Conservation (phyloP, 768 basidiomycete genomes). For the Lenzites betulinus region DNA sequence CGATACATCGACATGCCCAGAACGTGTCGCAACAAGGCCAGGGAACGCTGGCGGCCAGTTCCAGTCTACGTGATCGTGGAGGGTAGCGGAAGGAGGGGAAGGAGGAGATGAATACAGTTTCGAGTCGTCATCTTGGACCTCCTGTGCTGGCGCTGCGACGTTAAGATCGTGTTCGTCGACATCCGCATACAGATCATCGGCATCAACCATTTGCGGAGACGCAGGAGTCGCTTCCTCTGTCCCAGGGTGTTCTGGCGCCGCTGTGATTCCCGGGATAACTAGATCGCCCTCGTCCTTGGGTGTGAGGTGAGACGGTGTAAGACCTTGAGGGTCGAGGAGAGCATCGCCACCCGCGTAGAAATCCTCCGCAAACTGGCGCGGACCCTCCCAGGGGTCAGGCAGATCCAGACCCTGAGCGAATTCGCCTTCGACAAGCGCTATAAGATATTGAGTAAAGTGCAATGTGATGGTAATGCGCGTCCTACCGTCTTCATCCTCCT, state of each 20-base stretch:
- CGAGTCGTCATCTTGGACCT: constrained; percentile 1
- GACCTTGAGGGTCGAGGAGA: neutral
- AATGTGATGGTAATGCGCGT: neutral
- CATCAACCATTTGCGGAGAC: neutral
- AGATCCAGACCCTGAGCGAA: constrained; percentile 29
- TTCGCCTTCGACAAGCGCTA: constrained; percentile 7
- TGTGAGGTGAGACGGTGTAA: constrained; percentile 29
- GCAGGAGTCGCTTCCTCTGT: neutral
- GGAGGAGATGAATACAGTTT: constrained; percentile 4
- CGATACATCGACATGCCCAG: constrained; percentile 16
- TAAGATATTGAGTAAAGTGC: constrained; percentile 12
- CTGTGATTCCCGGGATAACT: constrained; percentile 22
- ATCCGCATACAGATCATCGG: constrained; percentile 3
- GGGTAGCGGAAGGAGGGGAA: constrained; percentile 13
- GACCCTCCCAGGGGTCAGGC: constrained; percentile 43
- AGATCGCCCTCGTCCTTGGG: constrained; percentile 20
- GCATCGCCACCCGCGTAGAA: constrained; percentile 46
- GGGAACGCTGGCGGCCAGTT: constrained; percentile 39
- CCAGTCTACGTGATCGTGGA: constrained; percentile 36
- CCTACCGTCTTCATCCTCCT: constrained; percentile 21
- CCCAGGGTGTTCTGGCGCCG: neutral
- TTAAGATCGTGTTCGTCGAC: neutral
- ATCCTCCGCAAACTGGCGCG: constrained; percentile 43
- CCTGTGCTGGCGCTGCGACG: neutral
- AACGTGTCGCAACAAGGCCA: constrained; percentile 26